Percentiles rank a stretch among this genome's conserved stretches.
Evolutionary conservation across 2,329 filamentous ascomycete genomes (phyloP).

Genomic region (Neofusicoccum sp.): DNA sequence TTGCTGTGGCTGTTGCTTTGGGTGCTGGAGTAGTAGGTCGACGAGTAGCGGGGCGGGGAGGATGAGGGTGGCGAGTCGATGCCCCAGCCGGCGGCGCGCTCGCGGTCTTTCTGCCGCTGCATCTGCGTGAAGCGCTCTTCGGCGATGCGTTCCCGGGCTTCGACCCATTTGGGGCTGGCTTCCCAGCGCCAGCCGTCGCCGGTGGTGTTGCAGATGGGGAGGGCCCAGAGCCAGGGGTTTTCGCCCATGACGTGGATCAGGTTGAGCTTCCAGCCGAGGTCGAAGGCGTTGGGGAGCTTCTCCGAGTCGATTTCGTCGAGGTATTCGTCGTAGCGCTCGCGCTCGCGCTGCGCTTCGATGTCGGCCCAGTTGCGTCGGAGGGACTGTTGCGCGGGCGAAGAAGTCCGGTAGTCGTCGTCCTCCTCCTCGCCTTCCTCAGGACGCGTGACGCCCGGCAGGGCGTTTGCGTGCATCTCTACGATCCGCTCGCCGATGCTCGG

Average conservation of each 20-base stretch:
- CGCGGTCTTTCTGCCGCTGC: conserved; percentile 61
- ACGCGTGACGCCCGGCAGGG: conserved; percentile 75
- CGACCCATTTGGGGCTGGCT: conserved; percentile 75
- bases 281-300: conserved; percentile 89
- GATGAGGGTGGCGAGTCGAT: conserved; percentile 27
- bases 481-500: conserved; percentile 66
- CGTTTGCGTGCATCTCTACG: conserved; percentile 79
- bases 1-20: not conserved
- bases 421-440: conserved; percentile 68
- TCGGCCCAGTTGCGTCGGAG: conserved; percentile 41
- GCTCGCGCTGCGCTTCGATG: conserved; percentile 57
- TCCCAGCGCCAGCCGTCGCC: conserved; percentile 97
- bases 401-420: conserved; percentile 52
- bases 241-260: conserved; percentile 80
- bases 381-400: conserved; percentile 44
- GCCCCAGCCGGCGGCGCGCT: conserved; percentile 71
- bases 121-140: conserved; percentile 42
- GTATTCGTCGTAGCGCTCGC: conserved; percentile 74
- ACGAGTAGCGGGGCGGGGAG: conserved; percentile 1
- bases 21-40: not conserved
- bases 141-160: conserved; percentile 65
- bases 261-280: conserved; percentile 82
- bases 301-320: conserved; percentile 87
- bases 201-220: conserved; percentile 82
- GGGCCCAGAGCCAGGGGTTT: conserved; percentile 69